Base-by-base conservation (phyloP, 1,284 basidiomycete genomes). In the Salmacisia buchloeana region DNA sequence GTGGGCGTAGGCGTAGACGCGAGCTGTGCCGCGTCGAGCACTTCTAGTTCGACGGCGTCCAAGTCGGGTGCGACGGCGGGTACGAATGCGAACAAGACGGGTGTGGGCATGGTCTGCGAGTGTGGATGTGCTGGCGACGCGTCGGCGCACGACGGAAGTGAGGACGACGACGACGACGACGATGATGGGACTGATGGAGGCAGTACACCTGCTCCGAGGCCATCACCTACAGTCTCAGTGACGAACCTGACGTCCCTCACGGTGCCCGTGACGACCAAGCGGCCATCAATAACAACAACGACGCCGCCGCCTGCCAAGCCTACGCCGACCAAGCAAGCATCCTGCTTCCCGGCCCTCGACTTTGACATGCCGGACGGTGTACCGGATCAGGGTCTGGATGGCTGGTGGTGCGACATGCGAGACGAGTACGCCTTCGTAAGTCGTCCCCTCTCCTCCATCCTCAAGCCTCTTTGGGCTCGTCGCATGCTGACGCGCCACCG, bases 381-480 rank as follows among this genome's bases (percentile, higher is more conserved):
- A 2, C 67, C 67, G 1, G 56, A 21, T 27, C 43, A 46, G n/a
- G 23, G 13, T 5, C 13, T 63, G 10, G 62, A 67, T 21, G 36
- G 54, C 23, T 69, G 67, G 67, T 69, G 67, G 67, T 69, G 67
- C 59, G 15, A 36, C 18, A 25, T 29, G 33, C 15, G 25, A n/a
- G 57, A 61, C 39, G 67, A 69, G 49, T 67, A 69, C 38, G 67
- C 65, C 23, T 69, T 69, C 61, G 46, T 68, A 38, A 62, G 64
- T 58, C n/a, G n/a, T n/a, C 7, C 12, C 60, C 35, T 4, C 18
- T 9, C 18, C 9, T 38, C 36, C 36, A 13, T 33, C 23, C 36
- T 29, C 7, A 27, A 3, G 34, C 18, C 34, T 18, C 34, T 21
- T 59, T 41, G 6, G 12, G 15, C 46, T 60, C 15, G n/a, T 6